Percentiles rank a stretch among this genome's conserved stretches.
phyloP scores from a whole-genome alignment of 352 stramenopile species.

The Globisporangium iwayamae region DNA sequence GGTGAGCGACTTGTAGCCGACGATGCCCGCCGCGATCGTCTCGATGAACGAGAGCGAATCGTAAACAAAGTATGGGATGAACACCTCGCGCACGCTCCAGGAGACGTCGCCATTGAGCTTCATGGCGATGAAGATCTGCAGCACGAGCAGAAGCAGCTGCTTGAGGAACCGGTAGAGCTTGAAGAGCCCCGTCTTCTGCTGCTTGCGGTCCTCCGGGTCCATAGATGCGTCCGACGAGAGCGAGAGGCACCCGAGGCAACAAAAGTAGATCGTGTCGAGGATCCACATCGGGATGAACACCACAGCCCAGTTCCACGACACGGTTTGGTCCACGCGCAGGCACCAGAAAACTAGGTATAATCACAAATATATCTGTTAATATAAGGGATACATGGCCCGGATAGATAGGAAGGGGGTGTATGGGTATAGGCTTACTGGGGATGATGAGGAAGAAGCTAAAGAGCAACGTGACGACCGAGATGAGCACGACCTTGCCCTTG shows the following conservation, averaged over 20 bases:
- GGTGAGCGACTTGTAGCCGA: slow-evolving; percentile 69
- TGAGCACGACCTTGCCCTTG: slow-evolving; percentile 65
- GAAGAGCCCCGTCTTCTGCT: slow-evolving; percentile 43
- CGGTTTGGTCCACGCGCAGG: slow-evolving; percentile 65
- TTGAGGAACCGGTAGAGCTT: slow-evolving; percentile 85
- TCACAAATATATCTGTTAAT: too few species aligned
- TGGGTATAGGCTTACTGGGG: slow-evolving; percentile 43
- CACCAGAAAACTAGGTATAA: slow-evolving; percentile 71
- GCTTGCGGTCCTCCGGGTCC: slow-evolving; percentile 59
- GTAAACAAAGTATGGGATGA: slow-evolving; percentile 81
- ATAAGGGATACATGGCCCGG: too few species aligned
- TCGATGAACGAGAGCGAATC: slow-evolving; percentile 71
- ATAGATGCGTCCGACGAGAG: slow-evolving; percentile 37
- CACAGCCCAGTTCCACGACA: slow-evolving; percentile 75
- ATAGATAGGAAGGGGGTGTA: background rate
- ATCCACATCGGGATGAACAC: slow-evolving; percentile 84
- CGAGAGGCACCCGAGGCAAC: slow-evolving; percentile 63
- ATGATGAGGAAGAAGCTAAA: slow-evolving; percentile 87
- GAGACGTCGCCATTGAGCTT: slow-evolving; percentile 70
- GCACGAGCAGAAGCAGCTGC: slow-evolving; percentile 62
- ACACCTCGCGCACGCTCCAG: slow-evolving; percentile 58
- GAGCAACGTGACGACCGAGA: slow-evolving; percentile 64
- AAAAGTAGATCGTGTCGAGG: slow-evolving; percentile 70
- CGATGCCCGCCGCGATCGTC: slow-evolving; percentile 41
- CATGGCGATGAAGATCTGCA: slow-evolving; percentile 82